Conservation (phyloP, 257 asterid species). For the Striga asiatica region DNA sequence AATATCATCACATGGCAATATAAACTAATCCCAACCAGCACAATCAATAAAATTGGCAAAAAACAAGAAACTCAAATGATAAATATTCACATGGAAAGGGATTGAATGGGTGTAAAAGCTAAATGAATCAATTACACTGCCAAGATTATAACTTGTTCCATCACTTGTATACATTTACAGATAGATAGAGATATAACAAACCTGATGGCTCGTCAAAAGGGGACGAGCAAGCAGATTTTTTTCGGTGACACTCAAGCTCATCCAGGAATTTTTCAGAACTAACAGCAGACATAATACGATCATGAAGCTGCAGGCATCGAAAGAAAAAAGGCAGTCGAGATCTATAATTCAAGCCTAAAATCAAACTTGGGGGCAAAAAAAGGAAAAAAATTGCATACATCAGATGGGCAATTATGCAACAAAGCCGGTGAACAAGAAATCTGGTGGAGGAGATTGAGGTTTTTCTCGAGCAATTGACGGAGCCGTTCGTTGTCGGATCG, state of each 20-base stretch:
- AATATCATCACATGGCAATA: background rate
- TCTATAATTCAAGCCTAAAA: background rate
- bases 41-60: background rate
- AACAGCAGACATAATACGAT: constrained; percentile 47
- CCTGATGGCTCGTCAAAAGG: constrained; percentile 73
- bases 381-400: constrained; percentile 30
- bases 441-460: constrained; percentile 48
- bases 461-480: constrained; percentile 57
- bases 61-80: too few species aligned
- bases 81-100: too few species aligned
- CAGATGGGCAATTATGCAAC: constrained; percentile 50
- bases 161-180: background rate
- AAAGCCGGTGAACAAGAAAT: constrained; percentile 42
- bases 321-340: background rate
- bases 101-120: background rate
- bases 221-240: constrained; percentile 32
- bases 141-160: constrained; percentile 8
- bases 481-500: constrained; percentile 68
- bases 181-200: constrained; percentile 7
- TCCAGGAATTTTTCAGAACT: constrained; percentile 46
- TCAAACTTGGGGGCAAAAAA: background rate
- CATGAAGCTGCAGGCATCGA: constrained; percentile 47
- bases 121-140: background rate
- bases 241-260: constrained; percentile 42
- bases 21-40: background rate